phyloP scores from a whole-genome alignment of 345 rosid genomes.

The Moringa oleifera region DNA sequence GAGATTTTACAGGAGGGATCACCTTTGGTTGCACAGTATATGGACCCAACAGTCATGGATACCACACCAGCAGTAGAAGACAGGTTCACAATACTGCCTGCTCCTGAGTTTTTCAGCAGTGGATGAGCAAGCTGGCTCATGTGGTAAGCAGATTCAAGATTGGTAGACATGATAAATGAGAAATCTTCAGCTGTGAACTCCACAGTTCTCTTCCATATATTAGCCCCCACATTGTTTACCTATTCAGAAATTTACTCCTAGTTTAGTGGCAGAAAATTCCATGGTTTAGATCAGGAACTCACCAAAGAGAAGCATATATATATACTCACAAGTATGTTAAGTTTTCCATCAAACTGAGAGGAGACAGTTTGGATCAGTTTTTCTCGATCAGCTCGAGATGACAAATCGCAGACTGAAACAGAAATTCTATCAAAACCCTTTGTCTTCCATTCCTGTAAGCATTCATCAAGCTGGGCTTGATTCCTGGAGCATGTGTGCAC shows the following conservation, averaged over 20 bases:
- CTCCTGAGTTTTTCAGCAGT: conserved; percentile 40
- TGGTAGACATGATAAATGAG: conserved; percentile 26
- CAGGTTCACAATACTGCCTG: conserved; percentile 45
- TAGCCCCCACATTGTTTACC: conserved; percentile 57
- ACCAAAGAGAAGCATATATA: too few species aligned
- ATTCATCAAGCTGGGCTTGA: conserved; percentile 27
- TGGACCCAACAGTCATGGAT: conserved; percentile 17
- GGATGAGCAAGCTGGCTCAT: conserved; percentile 43
- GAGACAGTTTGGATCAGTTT: conserved; percentile 33
- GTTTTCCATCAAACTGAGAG: conserved; percentile 34
- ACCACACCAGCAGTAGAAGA: conserved; percentile 37
- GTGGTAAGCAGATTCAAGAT: conserved; percentile 44
- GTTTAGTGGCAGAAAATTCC: not conserved
- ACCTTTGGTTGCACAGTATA: conserved; percentile 34
- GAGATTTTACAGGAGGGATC: not conserved
- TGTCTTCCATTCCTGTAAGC: conserved; percentile 35
- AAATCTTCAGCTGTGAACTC: conserved; percentile 34
- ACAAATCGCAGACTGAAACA: conserved; percentile 49
- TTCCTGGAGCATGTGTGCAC: conserved; percentile 37
- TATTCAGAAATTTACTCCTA: not conserved
- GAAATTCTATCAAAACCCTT: conserved; percentile 41
- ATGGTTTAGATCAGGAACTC: too few species aligned
- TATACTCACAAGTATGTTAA: conserved; percentile 45
- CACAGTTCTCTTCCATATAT: conserved; percentile 24
- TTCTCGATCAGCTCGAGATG: conserved; percentile 33